These are phyloP conservation scores for Lentinula raphanica DNA, from an alignment of 768 basidiomycete species.

Conservation along the genomic window DNA sequence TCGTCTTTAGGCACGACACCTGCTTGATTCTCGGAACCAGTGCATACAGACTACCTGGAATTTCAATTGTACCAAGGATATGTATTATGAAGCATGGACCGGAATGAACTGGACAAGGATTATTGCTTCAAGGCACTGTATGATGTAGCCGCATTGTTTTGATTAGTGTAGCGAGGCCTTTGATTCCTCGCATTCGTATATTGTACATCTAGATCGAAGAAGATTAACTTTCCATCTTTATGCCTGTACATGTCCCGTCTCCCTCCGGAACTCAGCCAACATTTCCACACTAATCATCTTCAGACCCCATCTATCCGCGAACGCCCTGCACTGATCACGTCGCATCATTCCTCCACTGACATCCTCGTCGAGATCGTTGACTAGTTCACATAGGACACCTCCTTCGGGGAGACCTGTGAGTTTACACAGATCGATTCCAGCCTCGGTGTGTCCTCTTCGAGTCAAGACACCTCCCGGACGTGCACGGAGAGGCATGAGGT, in stretches of 20 bases:
- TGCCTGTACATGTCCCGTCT: not conserved
- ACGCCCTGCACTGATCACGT: slow-evolving; percentile 85
- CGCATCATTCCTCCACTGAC: slow-evolving; percentile 88
- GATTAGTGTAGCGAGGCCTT: not conserved
- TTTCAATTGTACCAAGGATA: not conserved
- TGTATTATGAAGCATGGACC: not conserved
- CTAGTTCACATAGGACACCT: slow-evolving; percentile 90
- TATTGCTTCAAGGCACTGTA: not conserved
- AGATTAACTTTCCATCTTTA: not conserved
- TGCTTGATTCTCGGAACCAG: not conserved
- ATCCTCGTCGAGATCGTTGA: slow-evolving; percentile 96
- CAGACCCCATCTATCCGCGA: slow-evolving; percentile 85
- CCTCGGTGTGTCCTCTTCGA: slow-evolving; percentile 93
- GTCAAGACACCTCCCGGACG: slow-evolving; percentile 77
- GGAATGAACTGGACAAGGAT: too few species aligned
- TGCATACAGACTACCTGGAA: not conserved
- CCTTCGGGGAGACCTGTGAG: slow-evolving; percentile 64
- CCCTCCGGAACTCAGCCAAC: slow-evolving; percentile 49
- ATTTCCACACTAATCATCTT: slow-evolving; percentile 95
- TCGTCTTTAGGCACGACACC: not conserved
- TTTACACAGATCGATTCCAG: slow-evolving; percentile 79
- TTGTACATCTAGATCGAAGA: not conserved
- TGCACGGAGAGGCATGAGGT: slow-evolving; percentile 90
- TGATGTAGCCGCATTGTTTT: not conserved
- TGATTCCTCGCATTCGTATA: not conserved